Base-by-base conservation (phyloP, 495 filamentous ascomycete genomes). In the Podospora appendiculata region DNA sequence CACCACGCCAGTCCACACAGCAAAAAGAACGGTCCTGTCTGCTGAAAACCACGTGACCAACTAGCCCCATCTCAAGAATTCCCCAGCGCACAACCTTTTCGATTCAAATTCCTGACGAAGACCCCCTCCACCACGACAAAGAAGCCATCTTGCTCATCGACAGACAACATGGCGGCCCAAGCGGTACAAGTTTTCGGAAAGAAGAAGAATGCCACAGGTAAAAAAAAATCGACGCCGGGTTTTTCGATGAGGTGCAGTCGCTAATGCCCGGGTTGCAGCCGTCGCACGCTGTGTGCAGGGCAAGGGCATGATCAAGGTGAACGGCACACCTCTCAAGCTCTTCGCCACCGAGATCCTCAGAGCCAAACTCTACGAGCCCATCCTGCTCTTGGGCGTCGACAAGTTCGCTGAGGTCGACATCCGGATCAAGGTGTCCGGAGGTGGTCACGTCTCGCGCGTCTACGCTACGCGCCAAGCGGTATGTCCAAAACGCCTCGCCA, bases 381-480 rank as follows among this genome's bases (percentile, higher is more conserved):
- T 98, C 78, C 85, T 98, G 62, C 86, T 97, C 70, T 81, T 96
- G 68, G 93, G 93, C 60, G 80, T 88, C 66, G 92, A 97, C 72
- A 97, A 96, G 76, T 97, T 96, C 81, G 53, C 66, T 41, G 54
- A 56, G 19, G 64, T 97, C 78, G 93, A 98, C 70, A 98, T 98
- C 83, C 89, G 93, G 62, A 87, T 97, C 66, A 89, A 90, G 57
- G 93, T 98, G 66, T 80, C 85, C 60, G 93, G 93, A 73, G 93
- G 93, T 85, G 93, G 93, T 78, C 94, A 97, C 82, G 73, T 88
- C 55, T 97, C 93, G 18, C 93, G 97, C 75, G 83, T 98, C 76
- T 98, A 97, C 79, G 93, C 93, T 64, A 89, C 95, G 79, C 90
- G 93, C 64, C 93, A 98, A 81, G 92, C 94, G 59, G 64, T 67